These are phyloP conservation scores for Carex myosuroides DNA, from an alignment of 176 grass and related monocot species.

Conservation along the genomic window DNA sequence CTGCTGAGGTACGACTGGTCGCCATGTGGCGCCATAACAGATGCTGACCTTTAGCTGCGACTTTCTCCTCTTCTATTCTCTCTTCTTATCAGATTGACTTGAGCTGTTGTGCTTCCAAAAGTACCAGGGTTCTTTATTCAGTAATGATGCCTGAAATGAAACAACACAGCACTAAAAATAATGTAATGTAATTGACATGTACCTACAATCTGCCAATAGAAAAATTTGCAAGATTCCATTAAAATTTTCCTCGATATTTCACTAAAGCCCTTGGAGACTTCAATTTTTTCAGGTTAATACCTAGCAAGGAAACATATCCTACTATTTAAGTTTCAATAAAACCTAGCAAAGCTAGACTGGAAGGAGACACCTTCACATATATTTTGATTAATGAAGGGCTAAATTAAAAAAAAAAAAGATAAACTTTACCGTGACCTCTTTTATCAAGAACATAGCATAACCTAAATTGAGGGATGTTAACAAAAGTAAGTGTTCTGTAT, in stretches of 20 bases:
- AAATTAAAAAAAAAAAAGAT: not conserved
- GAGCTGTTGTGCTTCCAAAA: not conserved
- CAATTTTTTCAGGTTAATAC: not conserved
- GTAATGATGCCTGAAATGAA: not conserved
- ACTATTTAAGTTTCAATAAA: not conserved
- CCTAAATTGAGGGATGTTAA: not conserved
- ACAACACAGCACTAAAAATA: not conserved
- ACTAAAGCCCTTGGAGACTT: not conserved
- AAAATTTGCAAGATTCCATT: not conserved
- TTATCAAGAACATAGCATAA: not conserved
- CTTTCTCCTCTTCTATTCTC: not conserved
- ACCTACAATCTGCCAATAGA: not conserved
- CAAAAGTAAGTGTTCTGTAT: not conserved
- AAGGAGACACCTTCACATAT: not conserved
- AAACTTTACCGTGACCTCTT: not conserved
- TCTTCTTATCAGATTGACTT: not conserved
- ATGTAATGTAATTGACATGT: not conserved
- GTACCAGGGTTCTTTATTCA: not conserved
- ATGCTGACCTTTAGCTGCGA: not conserved
- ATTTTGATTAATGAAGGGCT: not conserved
- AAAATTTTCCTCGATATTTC: not conserved
- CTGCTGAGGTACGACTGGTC: conserved; percentile 8
- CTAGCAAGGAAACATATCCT: not conserved
- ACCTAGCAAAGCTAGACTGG: not conserved
- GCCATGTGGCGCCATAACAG: conserved; percentile 18